A percentile compares a stretch with the other conserved stretches of the same genome.
These are phyloP conservation scores for Penicillium brasilianum DNA, from an alignment of 2,329 filamentous ascomycete species.

Conservation along the genomic window DNA sequence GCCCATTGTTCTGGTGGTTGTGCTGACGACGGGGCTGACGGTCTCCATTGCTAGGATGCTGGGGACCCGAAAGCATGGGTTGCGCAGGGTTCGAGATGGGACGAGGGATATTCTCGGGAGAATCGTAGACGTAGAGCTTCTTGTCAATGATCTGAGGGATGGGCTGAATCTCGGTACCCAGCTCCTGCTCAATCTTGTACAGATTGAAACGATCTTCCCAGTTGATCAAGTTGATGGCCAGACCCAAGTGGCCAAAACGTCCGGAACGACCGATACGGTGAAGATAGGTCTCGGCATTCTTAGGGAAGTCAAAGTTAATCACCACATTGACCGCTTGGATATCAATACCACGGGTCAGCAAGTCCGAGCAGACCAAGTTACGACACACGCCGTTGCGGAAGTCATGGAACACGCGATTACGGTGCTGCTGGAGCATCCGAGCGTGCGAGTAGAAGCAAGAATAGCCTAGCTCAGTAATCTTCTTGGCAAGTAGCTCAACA, in stretches of 20 bases:
- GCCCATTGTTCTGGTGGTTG: constrained; percentile 42
- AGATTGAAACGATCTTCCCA: constrained; percentile 99
- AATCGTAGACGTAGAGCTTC: constrained; percentile 97
- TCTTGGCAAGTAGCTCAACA: constrained; percentile 96
- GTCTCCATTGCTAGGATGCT: constrained; percentile 36
- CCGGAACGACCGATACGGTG: constrained; percentile 98
- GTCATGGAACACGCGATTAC: constrained; percentile 98
- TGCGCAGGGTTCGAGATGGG: constrained; percentile 67
- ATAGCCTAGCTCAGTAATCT: constrained; percentile 98
- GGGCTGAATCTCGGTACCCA: constrained; percentile 97
- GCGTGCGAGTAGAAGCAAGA: constrained; percentile 99
- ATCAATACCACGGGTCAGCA: constrained; percentile 97
- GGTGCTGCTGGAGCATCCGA: constrained; percentile 94
- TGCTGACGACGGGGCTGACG: constrained; percentile 41
- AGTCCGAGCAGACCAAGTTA: constrained; percentile 96
- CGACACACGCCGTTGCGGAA: constrained; percentile 98
- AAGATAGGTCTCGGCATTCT: constrained; percentile 98
- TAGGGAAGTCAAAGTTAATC: constrained; percentile 99
- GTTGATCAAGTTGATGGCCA: constrained; percentile 98
- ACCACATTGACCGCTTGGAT: constrained; percentile 99
- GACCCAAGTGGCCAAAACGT: constrained; percentile 92
- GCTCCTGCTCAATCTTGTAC: constrained; percentile 96
- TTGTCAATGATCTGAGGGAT: constrained; percentile 95
- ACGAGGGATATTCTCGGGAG: constrained; percentile 90
- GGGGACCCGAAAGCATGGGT: constrained; percentile 23